Evolutionary conservation across 164 flowering plant species (phyloP).

Genomic region (Vitis vinifera): ASM3070453v1 NC_081805.1:5952001-5952500

Average conservation of each 20-base stretch:
- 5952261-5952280: slow-evolving; percentile 79
- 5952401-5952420: slow-evolving; percentile 65
- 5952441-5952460: slow-evolving; percentile 60
- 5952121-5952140: neutral
- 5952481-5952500: neutral
- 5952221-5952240: slow-evolving; percentile 72
- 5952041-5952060: neutral
- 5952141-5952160: neutral
- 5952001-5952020: neutral
- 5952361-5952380: slow-evolving; percentile 85
- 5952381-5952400: slow-evolving; percentile 89
- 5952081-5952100: neutral
- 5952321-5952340: slow-evolving; percentile 94
- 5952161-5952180: neutral
- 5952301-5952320: slow-evolving; percentile 91
- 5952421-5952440: slow-evolving; percentile 85
- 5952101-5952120: neutral
- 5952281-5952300: slow-evolving; percentile 74
- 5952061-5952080: neutral
- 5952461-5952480: neutral
- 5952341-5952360: slow-evolving; percentile 82
- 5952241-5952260: slow-evolving; percentile 87
- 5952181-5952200: neutral
- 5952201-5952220: slow-evolving; percentile 58
- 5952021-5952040: slow-evolving; percentile 3